Conservation (phyloP, 2,329 filamentous ascomycete species). For the Alternaria panax region DNA sequence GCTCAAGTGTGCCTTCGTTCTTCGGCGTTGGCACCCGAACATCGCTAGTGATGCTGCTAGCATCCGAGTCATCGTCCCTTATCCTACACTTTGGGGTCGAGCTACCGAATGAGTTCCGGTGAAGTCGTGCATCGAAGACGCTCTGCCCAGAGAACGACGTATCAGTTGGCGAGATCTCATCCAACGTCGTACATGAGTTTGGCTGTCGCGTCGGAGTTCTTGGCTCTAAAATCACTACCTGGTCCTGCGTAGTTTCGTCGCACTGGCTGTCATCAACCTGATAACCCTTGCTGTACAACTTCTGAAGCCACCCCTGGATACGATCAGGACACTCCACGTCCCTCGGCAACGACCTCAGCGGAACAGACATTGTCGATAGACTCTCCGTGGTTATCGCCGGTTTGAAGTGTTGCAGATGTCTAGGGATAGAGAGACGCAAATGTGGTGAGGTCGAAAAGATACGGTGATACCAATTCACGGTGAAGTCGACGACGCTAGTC, state of each 20-base stretch:
- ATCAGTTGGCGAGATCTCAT: constrained; percentile 34
- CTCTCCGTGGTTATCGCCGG: rapidly evolving
- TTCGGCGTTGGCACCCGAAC: background rate
- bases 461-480: constrained; percentile 3
- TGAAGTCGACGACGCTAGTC: constrained; percentile 15
- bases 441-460: constrained; percentile 1
- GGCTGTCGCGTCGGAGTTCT: background rate
- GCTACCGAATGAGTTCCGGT: background rate
- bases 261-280: background rate
- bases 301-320: constrained; percentile 10
- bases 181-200: background rate
- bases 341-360: background rate
- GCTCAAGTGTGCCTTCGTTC: background rate
- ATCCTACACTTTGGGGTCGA: background rate
- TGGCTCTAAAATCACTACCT: background rate
- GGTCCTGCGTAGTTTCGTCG: background rate
- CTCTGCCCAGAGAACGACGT: constrained; percentile 30
- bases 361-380: background rate
- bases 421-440: background rate
- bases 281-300: background rate
- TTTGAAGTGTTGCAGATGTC: background rate
- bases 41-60: constrained; percentile 14
- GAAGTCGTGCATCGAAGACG: constrained; percentile 33
- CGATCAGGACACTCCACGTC: background rate
- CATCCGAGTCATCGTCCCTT: constrained; percentile 13